Conservation (phyloP, 768 basidiomycete genomes). For the Kwoniella pini region DNA sequence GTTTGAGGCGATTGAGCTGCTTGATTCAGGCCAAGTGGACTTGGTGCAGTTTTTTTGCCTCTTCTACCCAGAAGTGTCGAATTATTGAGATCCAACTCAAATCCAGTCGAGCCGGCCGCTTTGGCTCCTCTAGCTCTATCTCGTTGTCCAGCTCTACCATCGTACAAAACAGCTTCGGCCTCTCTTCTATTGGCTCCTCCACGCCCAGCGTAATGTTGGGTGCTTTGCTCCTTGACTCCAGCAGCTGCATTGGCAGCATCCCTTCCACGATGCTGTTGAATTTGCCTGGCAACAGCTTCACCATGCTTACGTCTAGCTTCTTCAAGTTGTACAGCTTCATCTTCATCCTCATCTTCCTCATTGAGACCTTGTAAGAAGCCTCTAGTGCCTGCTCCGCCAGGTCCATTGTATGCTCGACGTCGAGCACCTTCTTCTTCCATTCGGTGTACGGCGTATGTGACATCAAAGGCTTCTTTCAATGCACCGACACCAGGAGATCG, state of each 20-base stretch:
- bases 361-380: conserved; percentile 84
- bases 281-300: conserved; percentile 55
- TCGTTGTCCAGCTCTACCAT: conserved; percentile 71
- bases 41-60: conserved; percentile 50
- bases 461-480: conserved; percentile 97
- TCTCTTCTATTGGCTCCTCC: conserved; percentile 57
- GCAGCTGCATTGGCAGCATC: conserved; percentile 52
- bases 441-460: conserved; percentile 97
- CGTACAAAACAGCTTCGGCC: conserved; percentile 60
- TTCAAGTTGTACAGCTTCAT: conserved; percentile 61
- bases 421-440: conserved; percentile 98
- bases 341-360: conserved; percentile 83
- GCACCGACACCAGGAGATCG: conserved; percentile 89
- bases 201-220: conserved; percentile 56
- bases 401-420: conserved; percentile 75
- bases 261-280: conserved; percentile 55
- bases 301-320: conserved; percentile 59
- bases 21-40: conserved; percentile 40
- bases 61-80: conserved; percentile 76
- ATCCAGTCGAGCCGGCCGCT: conserved; percentile 52
- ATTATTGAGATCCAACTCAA: conserved; percentile 82
- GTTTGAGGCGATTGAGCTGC: conserved; percentile 19
- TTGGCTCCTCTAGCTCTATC: conserved; percentile 59
- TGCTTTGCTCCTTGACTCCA: conserved; percentile 50
- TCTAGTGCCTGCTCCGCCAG: conserved; percentile 72